phyloP scores from a whole-genome alignment of 73 alveolate species.

The Uronychia binucleata region DNA sequence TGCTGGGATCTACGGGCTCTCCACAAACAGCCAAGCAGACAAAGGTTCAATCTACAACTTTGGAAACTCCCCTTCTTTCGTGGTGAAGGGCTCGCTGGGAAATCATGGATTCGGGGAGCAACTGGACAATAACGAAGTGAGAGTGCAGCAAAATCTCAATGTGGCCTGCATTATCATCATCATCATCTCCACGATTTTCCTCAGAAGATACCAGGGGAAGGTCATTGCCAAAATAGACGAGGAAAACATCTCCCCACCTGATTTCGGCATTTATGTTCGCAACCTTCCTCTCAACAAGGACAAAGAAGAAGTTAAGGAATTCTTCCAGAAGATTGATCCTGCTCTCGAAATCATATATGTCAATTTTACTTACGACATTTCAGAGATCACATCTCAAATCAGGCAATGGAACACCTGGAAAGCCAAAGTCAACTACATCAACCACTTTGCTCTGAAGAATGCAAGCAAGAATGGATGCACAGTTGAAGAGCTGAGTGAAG shows the following conservation, averaged over 20 bases:
- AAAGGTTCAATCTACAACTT: slow-evolving; percentile 12
- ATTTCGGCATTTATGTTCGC: slow-evolving; percentile 12
- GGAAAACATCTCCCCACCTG: slow-evolving; percentile 21
- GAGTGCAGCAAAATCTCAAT: slow-evolving; percentile 1
- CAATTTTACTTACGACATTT: slow-evolving; percentile 18
- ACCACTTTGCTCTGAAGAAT: not conserved
- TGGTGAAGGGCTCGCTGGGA: slow-evolving; percentile 23
- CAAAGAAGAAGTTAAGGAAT: slow-evolving; percentile 19
- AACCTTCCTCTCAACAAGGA: slow-evolving; percentile 13
- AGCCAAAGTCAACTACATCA: not conserved
- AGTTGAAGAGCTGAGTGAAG: not conserved
- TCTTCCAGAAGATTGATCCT: not conserved
- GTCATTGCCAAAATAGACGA: slow-evolving; percentile 14
- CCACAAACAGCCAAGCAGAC: not conserved
- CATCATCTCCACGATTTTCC: slow-evolving; percentile 13
- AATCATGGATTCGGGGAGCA: slow-evolving; percentile 11
- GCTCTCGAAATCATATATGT: not conserved
- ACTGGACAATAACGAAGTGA: slow-evolving; percentile 17
- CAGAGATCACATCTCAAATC: not conserved
- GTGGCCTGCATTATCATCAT: slow-evolving; percentile 3
- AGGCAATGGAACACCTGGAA: not conserved
- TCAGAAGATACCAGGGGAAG: slow-evolving; percentile 15
- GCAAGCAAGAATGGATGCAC: not conserved
- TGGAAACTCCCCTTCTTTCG: slow-evolving; percentile 6
- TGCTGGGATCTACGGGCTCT: not conserved